These are phyloP conservation scores for Nannochloropsis oceanica DNA, from an alignment of 108 stramenopile species.

Conservation along the genomic window DNA sequence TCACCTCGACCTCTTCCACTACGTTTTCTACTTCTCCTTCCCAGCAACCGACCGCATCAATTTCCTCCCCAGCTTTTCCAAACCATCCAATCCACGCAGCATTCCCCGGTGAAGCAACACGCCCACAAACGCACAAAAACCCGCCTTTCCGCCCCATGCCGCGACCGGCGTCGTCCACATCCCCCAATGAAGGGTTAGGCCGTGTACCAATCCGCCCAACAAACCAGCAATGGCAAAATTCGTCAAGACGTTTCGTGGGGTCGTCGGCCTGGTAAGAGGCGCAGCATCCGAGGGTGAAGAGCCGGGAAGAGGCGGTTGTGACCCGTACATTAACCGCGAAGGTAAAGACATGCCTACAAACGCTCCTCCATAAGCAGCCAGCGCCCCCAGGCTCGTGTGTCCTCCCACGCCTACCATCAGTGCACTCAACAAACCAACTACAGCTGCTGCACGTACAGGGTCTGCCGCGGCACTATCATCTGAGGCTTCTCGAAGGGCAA, in stretches of 20 bases:
- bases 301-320: constrained; percentile 6
- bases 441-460: constrained; percentile 45
- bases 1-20: too few species aligned
- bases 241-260: not conserved
- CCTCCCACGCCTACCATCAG: constrained; percentile 23
- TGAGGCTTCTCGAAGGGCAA: constrained; percentile 44
- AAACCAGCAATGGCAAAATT: constrained; percentile 44
- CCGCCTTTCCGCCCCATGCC: constrained; percentile 55
- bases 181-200: constrained; percentile 39
- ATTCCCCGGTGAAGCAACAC: not conserved
- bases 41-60: too few species aligned
- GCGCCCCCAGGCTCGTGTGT: not conserved
- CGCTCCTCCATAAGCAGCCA: constrained; percentile 47
- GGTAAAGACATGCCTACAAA: constrained; percentile 50
- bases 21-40: too few species aligned
- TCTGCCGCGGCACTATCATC: constrained; percentile 44
- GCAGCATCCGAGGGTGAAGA: not conserved
- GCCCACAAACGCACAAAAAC: constrained; percentile 47
- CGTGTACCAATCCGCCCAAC: constrained; percentile 47
- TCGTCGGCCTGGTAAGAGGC: not conserved
- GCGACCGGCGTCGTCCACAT: constrained; percentile 40
- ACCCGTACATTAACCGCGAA: constrained; percentile 44
- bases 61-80: too few species aligned
- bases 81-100: not conserved
- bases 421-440: constrained; percentile 25